Conservation (phyloP, 108 stramenopile species). For the Thalassiosira profunda region DNA sequence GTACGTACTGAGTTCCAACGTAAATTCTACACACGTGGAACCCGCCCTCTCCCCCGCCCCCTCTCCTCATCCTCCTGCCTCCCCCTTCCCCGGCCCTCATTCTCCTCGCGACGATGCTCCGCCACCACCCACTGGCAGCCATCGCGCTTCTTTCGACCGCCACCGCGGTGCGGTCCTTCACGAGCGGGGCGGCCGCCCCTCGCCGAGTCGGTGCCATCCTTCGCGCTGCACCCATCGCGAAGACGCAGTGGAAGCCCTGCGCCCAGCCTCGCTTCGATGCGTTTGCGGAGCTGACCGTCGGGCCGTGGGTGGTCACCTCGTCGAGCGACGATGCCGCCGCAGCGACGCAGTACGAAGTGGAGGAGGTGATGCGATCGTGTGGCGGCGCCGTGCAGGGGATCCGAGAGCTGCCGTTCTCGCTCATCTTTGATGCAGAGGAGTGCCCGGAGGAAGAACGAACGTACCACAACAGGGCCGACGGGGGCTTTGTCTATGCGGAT, state of each 20-base stretch:
- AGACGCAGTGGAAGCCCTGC: constrained; percentile 37
- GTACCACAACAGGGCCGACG: constrained; percentile 74
- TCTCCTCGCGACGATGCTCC: background rate
- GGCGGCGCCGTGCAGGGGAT: constrained; percentile 83
- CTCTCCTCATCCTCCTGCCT: background rate
- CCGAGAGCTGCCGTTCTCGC: constrained; percentile 45
- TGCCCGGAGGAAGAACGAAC: constrained; percentile 14
- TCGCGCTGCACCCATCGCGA: background rate
- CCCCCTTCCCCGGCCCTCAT: background rate
- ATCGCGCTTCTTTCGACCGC: background rate
- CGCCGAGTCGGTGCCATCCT: background rate
- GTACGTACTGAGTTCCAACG: background rate
- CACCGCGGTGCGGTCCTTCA: background rate
- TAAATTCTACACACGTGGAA: background rate
- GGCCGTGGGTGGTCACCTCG: constrained; percentile 31
- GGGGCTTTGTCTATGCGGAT: constrained; percentile 70
- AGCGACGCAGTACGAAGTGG: constrained; percentile 31
- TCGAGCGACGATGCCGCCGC: background rate
- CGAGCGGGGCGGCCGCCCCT: background rate
- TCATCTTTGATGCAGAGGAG: background rate
- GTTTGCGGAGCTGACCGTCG: constrained; percentile 50
- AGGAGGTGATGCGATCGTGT: constrained; percentile 81
- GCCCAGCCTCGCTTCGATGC: constrained; percentile 63
- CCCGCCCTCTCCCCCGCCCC: background rate
- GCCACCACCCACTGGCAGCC: background rate